Evolutionary conservation across 2,329 filamentous ascomycete genomes (phyloP).

Genomic region (Alternaria rosae): DNA sequence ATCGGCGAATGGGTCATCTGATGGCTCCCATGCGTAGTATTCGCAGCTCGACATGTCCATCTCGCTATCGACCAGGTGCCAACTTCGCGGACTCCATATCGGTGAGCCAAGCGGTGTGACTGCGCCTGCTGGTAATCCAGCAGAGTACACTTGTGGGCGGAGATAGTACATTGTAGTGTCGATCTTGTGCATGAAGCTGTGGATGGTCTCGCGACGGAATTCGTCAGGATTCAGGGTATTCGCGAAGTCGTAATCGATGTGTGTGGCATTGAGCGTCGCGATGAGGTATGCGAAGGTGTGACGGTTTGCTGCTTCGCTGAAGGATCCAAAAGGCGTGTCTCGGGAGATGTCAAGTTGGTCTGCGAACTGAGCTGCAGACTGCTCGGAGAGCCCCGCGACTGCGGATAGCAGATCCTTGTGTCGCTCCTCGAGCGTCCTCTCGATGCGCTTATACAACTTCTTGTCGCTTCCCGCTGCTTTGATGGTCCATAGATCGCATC

Average conservation of each 20-base stretch:
- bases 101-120: conserved; percentile 61
- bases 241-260: conserved; percentile 97
- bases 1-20: conserved; percentile 89
- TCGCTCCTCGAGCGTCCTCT: conserved; percentile 87
- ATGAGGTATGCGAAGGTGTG: conserved; percentile 96
- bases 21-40: conserved; percentile 87
- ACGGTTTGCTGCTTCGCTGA: conserved; percentile 86
- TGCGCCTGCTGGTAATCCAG: conserved; percentile 54
- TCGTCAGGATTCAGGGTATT: conserved; percentile 87
- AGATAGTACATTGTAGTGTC: conserved; percentile 87
- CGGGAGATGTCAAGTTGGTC: conserved; percentile 76
- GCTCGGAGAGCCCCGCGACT: conserved; percentile 85
- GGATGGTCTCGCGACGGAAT: conserved; percentile 84
- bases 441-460: conserved; percentile 96
- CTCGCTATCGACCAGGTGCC: conserved; percentile 90
- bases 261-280: conserved; percentile 93
- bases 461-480: conserved; percentile 96
- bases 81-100: conserved; percentile 88
- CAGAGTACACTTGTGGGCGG: conserved; percentile 64
- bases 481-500: conserved; percentile 96
- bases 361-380: conserved; percentile 75
- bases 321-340: conserved; percentile 88
- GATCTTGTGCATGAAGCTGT: conserved; percentile 83
- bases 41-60: conserved; percentile 91
- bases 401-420: conserved; percentile 88